phyloP scores from a whole-genome alignment of 2,329 filamentous ascomycete genomes.

The Aspergillus costaricaensis region DNA sequence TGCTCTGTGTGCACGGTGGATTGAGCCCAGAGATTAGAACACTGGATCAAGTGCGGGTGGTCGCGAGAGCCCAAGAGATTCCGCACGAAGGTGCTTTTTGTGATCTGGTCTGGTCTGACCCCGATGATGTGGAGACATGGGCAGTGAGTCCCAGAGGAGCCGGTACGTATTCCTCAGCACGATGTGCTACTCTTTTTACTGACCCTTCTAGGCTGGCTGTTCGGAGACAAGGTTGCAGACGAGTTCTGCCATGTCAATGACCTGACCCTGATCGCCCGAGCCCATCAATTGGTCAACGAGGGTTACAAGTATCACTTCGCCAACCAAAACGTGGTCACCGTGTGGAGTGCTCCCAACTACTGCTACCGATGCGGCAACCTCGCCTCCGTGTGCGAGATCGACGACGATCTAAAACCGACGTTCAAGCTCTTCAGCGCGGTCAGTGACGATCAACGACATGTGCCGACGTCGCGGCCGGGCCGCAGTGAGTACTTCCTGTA shows the following conservation, averaged over 20 bases:
- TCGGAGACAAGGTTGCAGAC: constrained; percentile 70
- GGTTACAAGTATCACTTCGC: constrained; percentile 91
- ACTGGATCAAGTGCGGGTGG: constrained; percentile 72
- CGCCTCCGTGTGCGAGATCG: constrained; percentile 83
- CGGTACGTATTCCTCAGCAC: constrained; percentile 45
- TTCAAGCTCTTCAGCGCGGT: constrained; percentile 65
- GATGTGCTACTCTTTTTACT: background rate
- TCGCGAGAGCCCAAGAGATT: constrained; percentile 73
- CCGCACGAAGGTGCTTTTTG: constrained; percentile 77
- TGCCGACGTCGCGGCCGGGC: constrained; percentile 46
- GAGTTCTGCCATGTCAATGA: constrained; percentile 79
- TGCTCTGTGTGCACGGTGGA: constrained; percentile 72
- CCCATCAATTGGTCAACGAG: constrained; percentile 75
- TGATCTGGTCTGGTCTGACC: constrained; percentile 75
- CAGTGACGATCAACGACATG: constrained; percentile 49
- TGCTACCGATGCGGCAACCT: constrained; percentile 98
- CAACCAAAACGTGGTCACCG: constrained; percentile 87
- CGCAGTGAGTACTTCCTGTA: constrained; percentile 53
- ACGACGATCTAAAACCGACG: constrained; percentile 79
- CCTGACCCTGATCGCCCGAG: constrained; percentile 69
- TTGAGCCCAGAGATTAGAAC: constrained; percentile 73
- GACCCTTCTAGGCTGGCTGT: constrained; percentile 54
- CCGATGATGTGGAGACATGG: constrained; percentile 71
- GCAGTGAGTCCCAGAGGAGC: constrained; percentile 68
- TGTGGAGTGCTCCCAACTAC: constrained; percentile 83